Base-by-base conservation (phyloP, 495 filamentous ascomycete species). In the Xylaria scruposa region DNA sequence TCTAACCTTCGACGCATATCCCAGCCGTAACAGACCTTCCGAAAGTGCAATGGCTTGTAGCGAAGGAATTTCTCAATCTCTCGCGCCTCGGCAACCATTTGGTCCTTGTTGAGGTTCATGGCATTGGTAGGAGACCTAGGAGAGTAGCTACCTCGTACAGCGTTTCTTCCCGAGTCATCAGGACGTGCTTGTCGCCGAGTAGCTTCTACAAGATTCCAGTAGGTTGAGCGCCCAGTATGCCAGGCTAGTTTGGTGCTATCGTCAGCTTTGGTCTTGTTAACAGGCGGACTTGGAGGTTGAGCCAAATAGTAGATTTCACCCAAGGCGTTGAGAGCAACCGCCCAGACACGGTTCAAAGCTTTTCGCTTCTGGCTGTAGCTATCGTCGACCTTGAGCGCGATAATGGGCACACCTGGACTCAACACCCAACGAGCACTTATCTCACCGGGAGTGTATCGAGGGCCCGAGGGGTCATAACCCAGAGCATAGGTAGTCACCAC, bases 361-460 rank as follows among this genome's bases (percentile, higher is more conserved):
- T 91, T 88, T 33, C 95, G 90, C 72, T 88, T 88, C 21, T 85
- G 74, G 31, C 89, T 92, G 78, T 92, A 95, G 40, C 87, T 88
- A 36, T 97, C 93, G 75, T 98, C 97, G 5, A 97, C 91, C 44
- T 89, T 89, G 71, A 99, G 91, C 17, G 89, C 88, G 46, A 98
- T 88, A 56, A 99, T 95, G 6, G 96, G 96, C 6, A 99, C 93
- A 53, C 96, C 96, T 2, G 96, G 97, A 73, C 93, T 93, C 31
- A 99, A 84, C 29, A 92, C 90, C 94, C 95, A 98, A 73, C 89
- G 90, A 66, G 92, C 92, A 33, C 93, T 96, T 54, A 94, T 84
- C 69, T 95, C 91, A 6, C 93, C 94, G 36, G 90, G 88, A 47
- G 87, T 85, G 73, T 90, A 90, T 24, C 91, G 90, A 46, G 88